These are phyloP conservation scores for Cutaneotrichosporon cavernicola DNA, from an alignment of 1,284 basidiomycete species.

Conservation along the genomic window DNA sequence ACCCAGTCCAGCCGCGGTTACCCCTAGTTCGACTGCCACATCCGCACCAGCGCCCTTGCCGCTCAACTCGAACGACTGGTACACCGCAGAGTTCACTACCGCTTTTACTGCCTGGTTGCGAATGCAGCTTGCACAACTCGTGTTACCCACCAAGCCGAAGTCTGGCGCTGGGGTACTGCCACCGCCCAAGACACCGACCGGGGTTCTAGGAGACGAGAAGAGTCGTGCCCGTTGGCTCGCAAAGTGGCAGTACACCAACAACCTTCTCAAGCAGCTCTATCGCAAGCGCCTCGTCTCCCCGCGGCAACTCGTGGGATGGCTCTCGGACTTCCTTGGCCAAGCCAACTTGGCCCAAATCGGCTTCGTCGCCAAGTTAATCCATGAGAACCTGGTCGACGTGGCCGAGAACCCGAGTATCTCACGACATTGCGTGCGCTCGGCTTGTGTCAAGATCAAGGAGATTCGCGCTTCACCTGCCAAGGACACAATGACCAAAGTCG, in stretches of 20 bases:
- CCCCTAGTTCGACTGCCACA: conserved; percentile 42
- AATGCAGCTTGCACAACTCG: conserved; percentile 82
- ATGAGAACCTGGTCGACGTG: conserved; percentile 76
- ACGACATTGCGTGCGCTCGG: conserved; percentile 38
- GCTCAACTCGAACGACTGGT: conserved; percentile 71
- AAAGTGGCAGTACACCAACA: conserved; percentile 56
- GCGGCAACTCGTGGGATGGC: conserved; percentile 75
- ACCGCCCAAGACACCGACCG: conserved; percentile 54
- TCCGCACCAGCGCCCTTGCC: conserved; percentile 39
- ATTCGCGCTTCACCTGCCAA: conserved; percentile 36
- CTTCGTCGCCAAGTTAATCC: conserved; percentile 72
- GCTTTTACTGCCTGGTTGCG: conserved; percentile 83
- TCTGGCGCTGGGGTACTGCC: conserved; percentile 58
- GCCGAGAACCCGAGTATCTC: conserved; percentile 52
- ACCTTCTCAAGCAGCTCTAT: conserved; percentile 74
- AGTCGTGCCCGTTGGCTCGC: conserved; percentile 34
- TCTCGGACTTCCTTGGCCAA: conserved; percentile 70
- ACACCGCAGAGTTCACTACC: conserved; percentile 86
- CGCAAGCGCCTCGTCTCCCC: conserved; percentile 78
- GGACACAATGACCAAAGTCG: conserved; percentile 33
- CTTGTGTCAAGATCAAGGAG: conserved; percentile 62
- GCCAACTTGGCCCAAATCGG: conserved; percentile 82
- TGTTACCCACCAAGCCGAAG: conserved; percentile 73
- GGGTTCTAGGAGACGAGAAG: conserved; percentile 44
- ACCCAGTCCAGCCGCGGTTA: conserved; percentile 39